Conservation (phyloP, 2,329 filamentous ascomycete species). For the Fusarium secorum region DNA sequence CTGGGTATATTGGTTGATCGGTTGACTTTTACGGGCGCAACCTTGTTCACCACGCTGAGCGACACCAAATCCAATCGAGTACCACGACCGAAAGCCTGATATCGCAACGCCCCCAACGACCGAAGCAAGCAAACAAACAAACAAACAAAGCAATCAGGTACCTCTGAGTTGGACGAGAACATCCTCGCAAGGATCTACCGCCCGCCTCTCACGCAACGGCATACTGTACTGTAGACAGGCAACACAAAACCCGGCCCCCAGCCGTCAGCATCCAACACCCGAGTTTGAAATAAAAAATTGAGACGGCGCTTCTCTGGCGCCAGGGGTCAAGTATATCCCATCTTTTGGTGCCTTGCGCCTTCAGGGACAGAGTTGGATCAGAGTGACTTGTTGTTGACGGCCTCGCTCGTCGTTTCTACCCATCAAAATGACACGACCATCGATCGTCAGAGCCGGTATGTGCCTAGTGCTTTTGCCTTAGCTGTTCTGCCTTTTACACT, state of each 20-base stretch:
- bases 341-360: conserved; percentile 28
- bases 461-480: conserved; percentile 37
- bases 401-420: conserved; percentile 23
- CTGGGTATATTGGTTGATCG: conserved; percentile 17
- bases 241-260: conserved; percentile 17
- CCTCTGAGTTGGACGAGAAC: conserved; percentile 1
- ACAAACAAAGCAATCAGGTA: background rate
- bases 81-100: conserved; percentile 16
- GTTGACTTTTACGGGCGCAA: conserved; percentile 10
- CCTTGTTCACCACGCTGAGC: background rate
- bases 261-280: conserved; percentile 15
- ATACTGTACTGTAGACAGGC: background rate
- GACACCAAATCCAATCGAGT: conserved; percentile 10
- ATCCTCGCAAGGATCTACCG: conserved; percentile 23
- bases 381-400: conserved; percentile 31
- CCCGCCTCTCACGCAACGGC: background rate
- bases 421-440: conserved; percentile 64
- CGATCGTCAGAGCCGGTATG: conserved; percentile 68
- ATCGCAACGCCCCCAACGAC: conserved; percentile 3
- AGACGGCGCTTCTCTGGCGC: conserved; percentile 21
- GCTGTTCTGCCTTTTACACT: conserved; percentile 13
- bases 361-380: conserved; percentile 14
- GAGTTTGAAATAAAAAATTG: conserved; percentile 8
- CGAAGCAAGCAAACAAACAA: conserved; percentile 17
- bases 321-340: conserved; percentile 27